Evolutionary conservation across 1,284 basidiomycete genomes (phyloP).

Genomic region (Boletus hoseneyae): DNA sequence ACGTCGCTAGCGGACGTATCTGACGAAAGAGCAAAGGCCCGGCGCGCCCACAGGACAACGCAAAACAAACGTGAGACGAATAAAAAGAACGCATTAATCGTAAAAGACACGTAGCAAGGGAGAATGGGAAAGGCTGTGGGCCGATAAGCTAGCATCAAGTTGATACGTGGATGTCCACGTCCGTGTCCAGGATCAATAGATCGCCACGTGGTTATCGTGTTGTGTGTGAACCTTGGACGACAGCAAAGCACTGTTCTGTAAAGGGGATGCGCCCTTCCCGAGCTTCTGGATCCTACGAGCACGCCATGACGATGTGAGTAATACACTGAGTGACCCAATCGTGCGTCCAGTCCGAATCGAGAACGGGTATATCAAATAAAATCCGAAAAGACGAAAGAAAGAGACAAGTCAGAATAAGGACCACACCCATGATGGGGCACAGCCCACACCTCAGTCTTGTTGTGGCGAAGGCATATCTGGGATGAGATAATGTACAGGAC

Average conservation of each 20-base stretch:
- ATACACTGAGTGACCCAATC: slow-evolving; percentile 1
- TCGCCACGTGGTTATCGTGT: neutral
- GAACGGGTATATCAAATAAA: slow-evolving; percentile 8
- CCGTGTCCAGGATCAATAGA: slow-evolving; percentile 4
- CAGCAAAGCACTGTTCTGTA: neutral
- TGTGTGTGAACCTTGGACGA: neutral
- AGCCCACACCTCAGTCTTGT: slow-evolving; percentile 22
- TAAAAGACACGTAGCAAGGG: neutral
- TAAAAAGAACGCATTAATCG: neutral
- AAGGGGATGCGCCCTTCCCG: neutral
- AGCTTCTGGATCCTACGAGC: slow-evolving; percentile 7
- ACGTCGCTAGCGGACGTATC: neutral
- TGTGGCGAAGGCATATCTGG: slow-evolving; percentile 40
- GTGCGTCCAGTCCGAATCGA: slow-evolving; percentile 2
- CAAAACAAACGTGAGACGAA: neutral
- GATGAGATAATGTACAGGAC: slow-evolving; percentile 37
- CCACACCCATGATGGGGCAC: slow-evolving; percentile 1
- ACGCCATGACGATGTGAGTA: slow-evolving; percentile 3
- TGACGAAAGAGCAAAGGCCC: neutral
- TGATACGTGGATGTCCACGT: slow-evolving; percentile 6
- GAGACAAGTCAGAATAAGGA: neutral
- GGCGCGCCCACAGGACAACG: neutral
- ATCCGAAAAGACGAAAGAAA: neutral
- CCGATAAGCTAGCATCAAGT: slow-evolving; percentile 17
- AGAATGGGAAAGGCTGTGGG: neutral